phyloP scores from a whole-genome alignment of 2,329 filamentous ascomycete species.

The Dothideomycetes sp. region DNA sequence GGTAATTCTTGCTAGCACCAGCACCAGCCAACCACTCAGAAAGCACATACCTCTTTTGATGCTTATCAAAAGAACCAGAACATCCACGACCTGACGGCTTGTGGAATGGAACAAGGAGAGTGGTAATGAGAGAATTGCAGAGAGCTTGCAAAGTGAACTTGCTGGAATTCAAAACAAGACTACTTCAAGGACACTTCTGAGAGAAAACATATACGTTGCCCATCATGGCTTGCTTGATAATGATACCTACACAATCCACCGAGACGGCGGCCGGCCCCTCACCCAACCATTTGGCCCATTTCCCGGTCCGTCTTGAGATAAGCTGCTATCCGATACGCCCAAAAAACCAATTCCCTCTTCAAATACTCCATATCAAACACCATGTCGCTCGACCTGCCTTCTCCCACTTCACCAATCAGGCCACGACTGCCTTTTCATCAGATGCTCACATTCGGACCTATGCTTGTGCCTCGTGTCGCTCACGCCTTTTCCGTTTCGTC shows the following conservation, averaged over 20 bases:
- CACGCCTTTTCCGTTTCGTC: not conserved
- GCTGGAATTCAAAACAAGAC: too few relatives aligned
- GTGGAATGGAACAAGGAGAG: too few relatives aligned
- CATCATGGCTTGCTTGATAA: too few relatives aligned
- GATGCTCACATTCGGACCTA: constrained; percentile 1
- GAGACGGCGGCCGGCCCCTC: constrained; percentile 11
- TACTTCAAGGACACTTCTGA: too few relatives aligned
- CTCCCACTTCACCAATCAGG: not conserved
- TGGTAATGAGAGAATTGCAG: too few relatives aligned
- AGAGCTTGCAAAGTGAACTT: too few relatives aligned
- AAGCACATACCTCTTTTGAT: constrained; percentile 9
- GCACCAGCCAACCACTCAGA: not conserved
- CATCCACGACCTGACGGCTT: too few relatives aligned
- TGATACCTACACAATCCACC: too few relatives aligned
- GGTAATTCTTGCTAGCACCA: not conserved
- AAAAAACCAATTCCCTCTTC: constrained; percentile 3
- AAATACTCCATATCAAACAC: constrained; percentile 11
- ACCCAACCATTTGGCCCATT: constrained; percentile 9
- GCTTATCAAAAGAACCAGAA: not conserved
- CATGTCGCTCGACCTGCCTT: not conserved
- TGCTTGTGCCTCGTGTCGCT: not conserved
- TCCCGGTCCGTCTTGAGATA: too few relatives aligned
- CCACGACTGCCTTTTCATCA: not conserved
- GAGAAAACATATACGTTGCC: too few relatives aligned
- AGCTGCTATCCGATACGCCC: too few relatives aligned